Conservation (phyloP, 2,329 filamentous ascomycete genomes). For the Colletotrichum salicis region DNA sequence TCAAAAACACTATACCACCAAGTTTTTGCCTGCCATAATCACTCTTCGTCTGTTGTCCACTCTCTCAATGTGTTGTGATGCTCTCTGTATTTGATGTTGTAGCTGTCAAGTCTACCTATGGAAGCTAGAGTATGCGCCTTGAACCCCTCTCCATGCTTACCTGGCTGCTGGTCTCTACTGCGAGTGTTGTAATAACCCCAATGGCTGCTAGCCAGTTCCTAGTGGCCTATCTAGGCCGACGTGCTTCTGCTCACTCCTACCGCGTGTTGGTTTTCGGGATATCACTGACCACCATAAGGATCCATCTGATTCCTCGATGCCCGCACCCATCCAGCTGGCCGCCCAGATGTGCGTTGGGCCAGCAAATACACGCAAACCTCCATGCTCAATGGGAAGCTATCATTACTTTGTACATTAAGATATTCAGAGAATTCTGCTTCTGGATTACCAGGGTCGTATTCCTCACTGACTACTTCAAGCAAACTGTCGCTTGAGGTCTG, state of each 20-base stretch:
- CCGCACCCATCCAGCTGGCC: conserved; percentile 14
- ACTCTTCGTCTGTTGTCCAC: neutral
- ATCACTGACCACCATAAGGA: conserved; percentile 17
- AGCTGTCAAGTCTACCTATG: neutral
- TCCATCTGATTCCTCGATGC: neutral
- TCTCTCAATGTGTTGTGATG: neutral
- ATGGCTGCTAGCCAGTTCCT: neutral
- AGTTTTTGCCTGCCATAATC: conserved; percentile 34
- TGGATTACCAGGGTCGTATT: conserved; percentile 25
- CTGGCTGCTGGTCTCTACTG: neutral
- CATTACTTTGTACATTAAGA: conserved; percentile 37
- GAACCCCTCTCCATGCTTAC: neutral
- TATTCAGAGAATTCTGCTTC: conserved; percentile 33
- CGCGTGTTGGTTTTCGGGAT: conserved; percentile 20
- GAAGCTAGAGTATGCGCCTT: neutral
- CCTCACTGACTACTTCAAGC: conserved; percentile 43
- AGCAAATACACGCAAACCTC: conserved; percentile 34
- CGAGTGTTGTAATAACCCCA: neutral
- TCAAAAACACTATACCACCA: conserved; percentile 37
- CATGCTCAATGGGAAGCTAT: conserved; percentile 29
- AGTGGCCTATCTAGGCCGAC: neutral
- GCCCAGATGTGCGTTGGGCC: conserved; percentile 33
- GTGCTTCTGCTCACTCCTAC: neutral
- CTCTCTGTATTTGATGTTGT: neutral
- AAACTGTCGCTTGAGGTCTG: conserved; percentile 73